Conservation (phyloP, 192 early-diverging fungal genomes). For the Coemansia sp. region DNA sequence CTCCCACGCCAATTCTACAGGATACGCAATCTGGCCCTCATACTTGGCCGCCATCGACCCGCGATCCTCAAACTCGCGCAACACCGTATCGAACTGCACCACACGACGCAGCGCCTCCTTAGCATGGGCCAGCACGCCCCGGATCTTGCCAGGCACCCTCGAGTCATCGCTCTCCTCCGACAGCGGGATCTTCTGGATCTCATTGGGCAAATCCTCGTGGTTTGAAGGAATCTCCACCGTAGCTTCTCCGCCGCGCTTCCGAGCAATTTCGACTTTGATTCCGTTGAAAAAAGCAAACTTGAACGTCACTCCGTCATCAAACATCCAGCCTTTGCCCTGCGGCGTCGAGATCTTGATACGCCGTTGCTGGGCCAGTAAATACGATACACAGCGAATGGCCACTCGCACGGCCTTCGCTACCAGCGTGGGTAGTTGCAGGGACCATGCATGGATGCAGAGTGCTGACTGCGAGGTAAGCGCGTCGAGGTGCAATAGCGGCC, state of each 20-base stretch:
- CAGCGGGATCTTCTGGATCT: slow-evolving; percentile 49
- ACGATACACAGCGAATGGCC: slow-evolving; percentile 57
- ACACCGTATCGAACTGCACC: slow-evolving; percentile 23
- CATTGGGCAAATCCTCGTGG: slow-evolving; percentile 44
- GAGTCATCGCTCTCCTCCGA: slow-evolving; percentile 7
- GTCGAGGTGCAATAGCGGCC: slow-evolving; percentile 15
- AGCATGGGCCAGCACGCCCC: slow-evolving; percentile 36
- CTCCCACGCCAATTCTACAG: slow-evolving; percentile 31
- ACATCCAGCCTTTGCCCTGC: slow-evolving; percentile 68
- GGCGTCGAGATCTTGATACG: slow-evolving; percentile 69
- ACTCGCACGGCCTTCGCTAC: slow-evolving; percentile 47
- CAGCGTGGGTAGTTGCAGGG: slow-evolving; percentile 22
- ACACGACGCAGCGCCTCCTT: slow-evolving; percentile 25
- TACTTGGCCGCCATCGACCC: slow-evolving; percentile 5
- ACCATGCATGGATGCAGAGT: slow-evolving; percentile 22
- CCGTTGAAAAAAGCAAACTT: slow-evolving; percentile 68
- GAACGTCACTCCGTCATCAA: slow-evolving; percentile 69
- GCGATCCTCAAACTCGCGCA: slow-evolving; percentile 28
- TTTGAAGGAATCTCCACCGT: slow-evolving; percentile 56
- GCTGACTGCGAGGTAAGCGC: slow-evolving; percentile 8
- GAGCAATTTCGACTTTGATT: slow-evolving; percentile 54
- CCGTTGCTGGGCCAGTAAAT: slow-evolving; percentile 64
- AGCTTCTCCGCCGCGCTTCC: slow-evolving; percentile 19
- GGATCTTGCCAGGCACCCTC: slow-evolving; percentile 29
- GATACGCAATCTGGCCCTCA: slow-evolving; percentile 21